These are phyloP conservation scores for Planoprotostelium fungivorum DNA, from an alignment of 78 protist genomes.

Conservation along the genomic window DNA sequence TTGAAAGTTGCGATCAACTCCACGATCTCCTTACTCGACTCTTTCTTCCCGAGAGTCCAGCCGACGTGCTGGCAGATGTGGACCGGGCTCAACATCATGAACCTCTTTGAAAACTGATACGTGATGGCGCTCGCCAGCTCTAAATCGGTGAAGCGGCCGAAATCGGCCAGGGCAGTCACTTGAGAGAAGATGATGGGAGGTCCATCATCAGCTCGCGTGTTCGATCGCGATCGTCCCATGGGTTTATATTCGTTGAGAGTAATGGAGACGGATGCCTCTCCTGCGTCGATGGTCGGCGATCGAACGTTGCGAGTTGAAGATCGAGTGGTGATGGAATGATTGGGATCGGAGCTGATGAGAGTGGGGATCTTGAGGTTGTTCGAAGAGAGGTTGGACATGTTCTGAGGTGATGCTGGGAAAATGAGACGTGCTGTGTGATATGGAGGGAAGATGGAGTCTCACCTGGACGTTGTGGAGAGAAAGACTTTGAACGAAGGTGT, in stretches of 20 bases:
- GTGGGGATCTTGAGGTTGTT: background rate
- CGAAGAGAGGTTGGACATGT: too few relatives aligned
- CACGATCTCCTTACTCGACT: background rate
- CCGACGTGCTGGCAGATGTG: background rate
- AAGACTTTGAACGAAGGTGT: too few relatives aligned
- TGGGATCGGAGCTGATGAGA: background rate
- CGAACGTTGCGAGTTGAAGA: too few relatives aligned
- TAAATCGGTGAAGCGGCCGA: background rate
- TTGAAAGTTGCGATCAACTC: background rate
- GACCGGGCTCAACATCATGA: background rate
- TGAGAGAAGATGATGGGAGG: background rate
- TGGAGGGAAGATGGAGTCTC: too few relatives aligned
- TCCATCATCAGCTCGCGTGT: background rate
- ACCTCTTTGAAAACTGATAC: background rate
- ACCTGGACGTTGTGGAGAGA: too few relatives aligned
- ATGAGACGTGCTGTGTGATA: too few relatives aligned
- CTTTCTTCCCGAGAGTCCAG: background rate
- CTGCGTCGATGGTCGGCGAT: background rate
- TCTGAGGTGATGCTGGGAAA: too few relatives aligned
- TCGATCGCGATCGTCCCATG: background rate
- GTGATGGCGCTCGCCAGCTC: background rate
- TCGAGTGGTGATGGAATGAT: too few relatives aligned
- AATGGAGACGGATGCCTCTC: background rate
- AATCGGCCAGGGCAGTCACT: background rate
- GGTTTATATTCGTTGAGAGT: background rate